Base-by-base conservation (phyloP, 2,329 filamentous ascomycete species). In the Biscogniauxia mediterranea region DNA sequence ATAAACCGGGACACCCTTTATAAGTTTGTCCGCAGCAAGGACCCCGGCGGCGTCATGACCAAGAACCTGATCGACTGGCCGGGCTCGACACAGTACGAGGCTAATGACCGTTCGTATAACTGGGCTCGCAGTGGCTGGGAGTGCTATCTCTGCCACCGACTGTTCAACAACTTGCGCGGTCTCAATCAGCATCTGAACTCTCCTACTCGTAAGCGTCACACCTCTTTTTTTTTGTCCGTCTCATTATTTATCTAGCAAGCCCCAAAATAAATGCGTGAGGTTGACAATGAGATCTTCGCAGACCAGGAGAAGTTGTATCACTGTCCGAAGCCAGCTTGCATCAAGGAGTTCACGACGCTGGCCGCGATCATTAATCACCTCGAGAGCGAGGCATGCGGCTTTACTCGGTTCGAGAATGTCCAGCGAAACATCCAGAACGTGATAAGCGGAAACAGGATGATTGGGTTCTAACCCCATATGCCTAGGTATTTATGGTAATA, bases 141-240 rank as follows among this genome's bases (percentile, higher is more conserved):
- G 65, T 88, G 85, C 73, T 83, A 82, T 61, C 62, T 88, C 3
- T 89, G 86, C 67, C 71, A 79, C 21, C 71, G 73, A 9, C 26
- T 67, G 0, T 89, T 85, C 63, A 56, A 13, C 28, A 32, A 4
- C 11, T 32, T 32, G 28, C 3, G 7, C 7, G 7, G 28, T 32
- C 28, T 32, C 7, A 32, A 32, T 6, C 28, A 32, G 28, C 28
- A 32, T 13, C 28, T 32, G 28, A 32, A 32, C 7, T 32, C 28
- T 13, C 28, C 28, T 32, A 32, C 7, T 32, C 28, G 28, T 32
- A 32, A 32, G 28, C 7, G 7, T 13, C 28, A 13, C 7, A 6
- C 28, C 7, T 9, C 11, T 13, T 32, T 6, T 8, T 32, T 32
- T 32, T 5, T 32, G 1, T 13, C 7, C 7, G 11, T 32, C 11